Conservation (phyloP, 192 early-diverging fungal species). For the Linnemannia zychae region DNA sequence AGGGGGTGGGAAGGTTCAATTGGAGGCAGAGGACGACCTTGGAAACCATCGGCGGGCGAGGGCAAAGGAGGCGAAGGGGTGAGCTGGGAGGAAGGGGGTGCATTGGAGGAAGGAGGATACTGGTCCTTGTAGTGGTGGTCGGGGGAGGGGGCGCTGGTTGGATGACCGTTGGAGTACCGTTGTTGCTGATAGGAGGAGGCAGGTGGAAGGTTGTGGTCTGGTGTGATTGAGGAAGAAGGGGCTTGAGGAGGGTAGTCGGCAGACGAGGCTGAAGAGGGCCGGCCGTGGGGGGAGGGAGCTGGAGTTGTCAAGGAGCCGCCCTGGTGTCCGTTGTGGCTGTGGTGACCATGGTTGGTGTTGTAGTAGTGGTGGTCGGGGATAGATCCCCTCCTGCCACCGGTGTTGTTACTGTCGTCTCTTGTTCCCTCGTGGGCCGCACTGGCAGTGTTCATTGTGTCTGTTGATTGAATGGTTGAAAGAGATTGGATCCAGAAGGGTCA, state of each 20-base stretch:
- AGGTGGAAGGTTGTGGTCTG: background rate
- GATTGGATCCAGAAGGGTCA: conserved; percentile 2
- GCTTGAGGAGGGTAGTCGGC: conserved; percentile 13
- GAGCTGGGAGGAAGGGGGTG: conserved; percentile 6
- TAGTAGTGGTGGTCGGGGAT: conserved; percentile 23
- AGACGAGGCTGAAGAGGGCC: conserved; percentile 1
- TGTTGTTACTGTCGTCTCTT: background rate
- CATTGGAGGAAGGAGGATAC: background rate
- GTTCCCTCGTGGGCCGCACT: conserved; percentile 16
- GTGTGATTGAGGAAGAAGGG: background rate
- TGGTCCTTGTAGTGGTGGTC: conserved; percentile 27
- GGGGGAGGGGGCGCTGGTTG: conserved; percentile 22
- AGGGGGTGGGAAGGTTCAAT: conserved; percentile 49
- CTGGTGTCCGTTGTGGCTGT: background rate
- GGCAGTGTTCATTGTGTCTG: conserved; percentile 27
- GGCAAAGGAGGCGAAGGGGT: conserved; percentile 51
- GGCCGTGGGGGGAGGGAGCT: conserved; percentile 36
- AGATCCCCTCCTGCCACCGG: conserved; percentile 20
- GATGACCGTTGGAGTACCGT: conserved; percentile 29
- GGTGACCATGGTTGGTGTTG: conserved; percentile 8
- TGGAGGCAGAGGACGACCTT: conserved; percentile 41
- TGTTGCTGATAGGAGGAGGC: conserved; percentile 15
- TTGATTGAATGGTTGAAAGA: background rate
- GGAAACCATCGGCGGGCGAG: conserved; percentile 41
- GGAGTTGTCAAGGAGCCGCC: conserved; percentile 19